A percentile compares a stretch with the other conserved stretches of the same genome.
Conservation (phyloP, 2,329 filamentous ascomycete species). For the Colletotrichum paranaense region DNA sequence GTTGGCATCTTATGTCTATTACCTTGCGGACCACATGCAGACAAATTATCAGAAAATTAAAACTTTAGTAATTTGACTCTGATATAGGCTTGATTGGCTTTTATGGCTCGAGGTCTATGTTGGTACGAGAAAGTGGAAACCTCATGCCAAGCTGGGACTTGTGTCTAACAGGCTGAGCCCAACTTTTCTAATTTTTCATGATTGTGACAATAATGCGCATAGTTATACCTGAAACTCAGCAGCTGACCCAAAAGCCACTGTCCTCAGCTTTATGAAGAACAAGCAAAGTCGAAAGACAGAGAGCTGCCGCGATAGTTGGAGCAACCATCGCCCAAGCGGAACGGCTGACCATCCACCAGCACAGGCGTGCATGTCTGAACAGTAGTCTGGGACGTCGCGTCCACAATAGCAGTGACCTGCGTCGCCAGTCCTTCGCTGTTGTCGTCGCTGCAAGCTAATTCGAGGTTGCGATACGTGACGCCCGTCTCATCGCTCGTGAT, state of each 20-base stretch:
- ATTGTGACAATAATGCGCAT: background rate
- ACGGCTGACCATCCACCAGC: background rate
- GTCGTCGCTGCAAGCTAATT: slow-evolving; percentile 26
- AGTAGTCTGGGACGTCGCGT: slow-evolving; percentile 16
- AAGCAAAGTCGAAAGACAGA: background rate
- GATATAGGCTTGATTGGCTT: background rate
- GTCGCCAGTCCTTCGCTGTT: background rate
- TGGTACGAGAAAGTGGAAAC: background rate
- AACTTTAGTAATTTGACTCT: background rate
- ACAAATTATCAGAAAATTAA: background rate
- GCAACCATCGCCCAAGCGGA: background rate
- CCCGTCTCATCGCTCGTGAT: slow-evolving; percentile 17
- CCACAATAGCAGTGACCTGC: slow-evolving; percentile 26
- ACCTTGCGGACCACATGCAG: background rate
- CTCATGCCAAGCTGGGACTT: too few relatives aligned
- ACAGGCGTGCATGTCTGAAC: slow-evolving; percentile 20
- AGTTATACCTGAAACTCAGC: background rate
- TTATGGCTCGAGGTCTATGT: background rate
- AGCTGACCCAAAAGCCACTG: background rate
- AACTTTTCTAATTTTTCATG: background rate
- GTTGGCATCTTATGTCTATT: too few relatives aligned
- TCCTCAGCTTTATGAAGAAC: background rate
- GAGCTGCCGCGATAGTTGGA: background rate
- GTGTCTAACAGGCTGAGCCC: too few relatives aligned
- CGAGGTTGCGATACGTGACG: slow-evolving; percentile 21